Conservation (phyloP, 345 rosid species). For the Eucalyptus viminalis region DNA sequence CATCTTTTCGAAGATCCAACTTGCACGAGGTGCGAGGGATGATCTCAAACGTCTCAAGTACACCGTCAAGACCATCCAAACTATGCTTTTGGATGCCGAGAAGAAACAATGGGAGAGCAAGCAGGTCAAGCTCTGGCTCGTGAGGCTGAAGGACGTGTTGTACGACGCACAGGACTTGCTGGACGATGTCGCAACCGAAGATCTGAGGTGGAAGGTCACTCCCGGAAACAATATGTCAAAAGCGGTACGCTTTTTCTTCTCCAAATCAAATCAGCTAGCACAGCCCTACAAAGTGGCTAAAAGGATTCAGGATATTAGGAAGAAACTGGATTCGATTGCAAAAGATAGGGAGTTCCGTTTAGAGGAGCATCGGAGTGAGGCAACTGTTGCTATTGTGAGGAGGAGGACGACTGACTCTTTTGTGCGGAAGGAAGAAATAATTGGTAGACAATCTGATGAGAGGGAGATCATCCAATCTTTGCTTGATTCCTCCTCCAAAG, state of each 20-base stretch:
- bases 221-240: background rate
- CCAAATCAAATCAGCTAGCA: background rate
- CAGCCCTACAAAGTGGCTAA: background rate
- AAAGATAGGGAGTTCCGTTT: background rate
- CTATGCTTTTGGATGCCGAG: conserved; percentile 7
- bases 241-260: background rate
- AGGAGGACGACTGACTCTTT: background rate
- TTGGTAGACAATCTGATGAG: conserved; percentile 1
- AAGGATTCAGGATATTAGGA: background rate
- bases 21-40: too few relatives aligned
- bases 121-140: background rate
- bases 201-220: background rate
- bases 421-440: background rate
- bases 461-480: background rate
- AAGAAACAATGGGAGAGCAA: background rate
- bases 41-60: background rate
- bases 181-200: background rate
- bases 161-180: conserved; percentile 7
- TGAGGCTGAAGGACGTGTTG: background rate
- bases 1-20: background rate
- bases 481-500: background rate
- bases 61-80: background rate
- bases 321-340: background rate
- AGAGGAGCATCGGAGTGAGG: too few relatives aligned
- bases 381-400: background rate